Evolutionary conservation across 2,329 filamentous ascomycete genomes (phyloP), one percentile per base, ranked within the genome.

Genomic region (Fonsecaea monophora): DNA sequence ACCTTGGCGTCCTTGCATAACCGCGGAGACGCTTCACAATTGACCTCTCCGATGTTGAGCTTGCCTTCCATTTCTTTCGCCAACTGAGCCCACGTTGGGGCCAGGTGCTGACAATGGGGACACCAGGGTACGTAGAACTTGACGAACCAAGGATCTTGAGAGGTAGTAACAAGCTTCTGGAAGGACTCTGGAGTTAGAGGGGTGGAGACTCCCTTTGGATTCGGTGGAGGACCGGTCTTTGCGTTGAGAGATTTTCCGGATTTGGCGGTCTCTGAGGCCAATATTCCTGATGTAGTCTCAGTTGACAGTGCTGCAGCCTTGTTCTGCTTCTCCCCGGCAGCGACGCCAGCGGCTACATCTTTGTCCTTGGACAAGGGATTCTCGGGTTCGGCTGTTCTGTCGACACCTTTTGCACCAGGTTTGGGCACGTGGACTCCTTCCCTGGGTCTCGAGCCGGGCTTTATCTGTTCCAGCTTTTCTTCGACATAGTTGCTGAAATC

Each of bases 51-150:
- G 74, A 99, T 85, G 76, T 98, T 97, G 66, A 99, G 87, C 71
- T 87, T 89, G 53, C 90, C 91, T 78, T 93, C 88, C 92, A 97
- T 95, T 75, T 94, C 92, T 77, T 94, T 93, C 53, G 91, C 91
- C 79, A 99, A 87, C 74, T 94, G 91, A 68, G 88, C 83, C 95
- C 95, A 99, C 70, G 89, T 93, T 2, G 95, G 91, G 40, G 91
- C 92, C 85, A 99, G 88, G 42, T 92, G 92, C 80, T 97, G 92
- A 79, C 96, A 99, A 80, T 99, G 95, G 73, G 89, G 88, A 78
- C 95, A 99, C 95, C 94, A 98, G 5, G 95, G 96, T 18, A 92
- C 94, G 77, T 97, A 98, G 78, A 99, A 98, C 79, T 99, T 99
- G 84, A 99, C 89, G 76, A 99, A 97, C 95, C 95, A 99, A 5